Percentiles rank a stretch among this genome's conserved stretches.
phyloP scores from a whole-genome alignment of 768 basidiomycete species.

The Guyanaporus albipodus region DNA sequence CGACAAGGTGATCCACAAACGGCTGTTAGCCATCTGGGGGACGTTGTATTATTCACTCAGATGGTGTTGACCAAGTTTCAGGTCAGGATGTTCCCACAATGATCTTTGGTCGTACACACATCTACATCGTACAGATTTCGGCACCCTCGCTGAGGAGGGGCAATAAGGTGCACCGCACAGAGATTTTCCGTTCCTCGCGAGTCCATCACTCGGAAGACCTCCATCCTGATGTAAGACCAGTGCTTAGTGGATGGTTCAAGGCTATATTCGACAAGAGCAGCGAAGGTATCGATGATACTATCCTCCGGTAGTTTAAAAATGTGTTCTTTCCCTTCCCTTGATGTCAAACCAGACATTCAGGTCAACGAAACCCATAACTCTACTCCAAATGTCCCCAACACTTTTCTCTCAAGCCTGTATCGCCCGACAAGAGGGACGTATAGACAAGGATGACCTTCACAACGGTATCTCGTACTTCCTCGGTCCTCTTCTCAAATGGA shows the following conservation, averaged over 20 bases:
- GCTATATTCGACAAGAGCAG: constrained; percentile 71
- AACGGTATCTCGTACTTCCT: constrained; percentile 79
- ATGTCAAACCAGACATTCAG: constrained; percentile 35
- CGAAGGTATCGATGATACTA: constrained; percentile 82
- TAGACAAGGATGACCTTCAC: constrained; percentile 63
- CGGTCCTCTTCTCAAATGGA: constrained; percentile 73
- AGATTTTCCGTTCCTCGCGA: constrained; percentile 49
- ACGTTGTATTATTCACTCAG: constrained; percentile 75
- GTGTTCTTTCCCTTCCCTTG: not conserved
- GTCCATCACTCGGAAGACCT: constrained; percentile 40
- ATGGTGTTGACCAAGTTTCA: constrained; percentile 61
- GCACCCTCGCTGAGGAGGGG: constrained; percentile 44
- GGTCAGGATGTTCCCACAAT: constrained; percentile 35
- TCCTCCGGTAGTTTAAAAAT: constrained; percentile 50
- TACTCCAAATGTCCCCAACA: constrained; percentile 64
- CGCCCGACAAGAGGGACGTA: constrained; percentile 44
- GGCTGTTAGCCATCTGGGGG: constrained; percentile 71
- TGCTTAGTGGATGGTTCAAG: constrained; percentile 64
- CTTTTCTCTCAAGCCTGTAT: constrained; percentile 63
- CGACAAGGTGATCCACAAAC: constrained; percentile 75
- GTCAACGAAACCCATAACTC: constrained; percentile 63
- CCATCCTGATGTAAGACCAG: constrained; percentile 39
- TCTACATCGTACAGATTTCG: constrained; percentile 42
- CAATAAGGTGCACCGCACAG: constrained; percentile 42
- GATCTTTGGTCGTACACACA: not conserved